Percentiles rank a stretch among this genome's conserved stretches.
These are phyloP conservation scores for Amaranthus tricolor DNA, from an alignment of 179 eudicot genomes.

Conservation along the genomic window DNA sequence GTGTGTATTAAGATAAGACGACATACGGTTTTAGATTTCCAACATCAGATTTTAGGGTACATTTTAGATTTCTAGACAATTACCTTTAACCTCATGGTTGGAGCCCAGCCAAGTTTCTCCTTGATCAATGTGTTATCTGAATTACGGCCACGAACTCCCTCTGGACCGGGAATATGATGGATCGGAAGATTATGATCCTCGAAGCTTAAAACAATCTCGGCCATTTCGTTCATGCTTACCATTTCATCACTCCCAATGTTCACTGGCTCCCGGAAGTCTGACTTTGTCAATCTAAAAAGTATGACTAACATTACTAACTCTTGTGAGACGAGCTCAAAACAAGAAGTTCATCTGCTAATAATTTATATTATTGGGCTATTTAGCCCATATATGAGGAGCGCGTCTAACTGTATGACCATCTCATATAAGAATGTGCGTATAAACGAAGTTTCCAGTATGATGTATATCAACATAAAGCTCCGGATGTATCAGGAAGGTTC, in stretches of 20 bases:
- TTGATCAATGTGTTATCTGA: slow-evolving; percentile 93
- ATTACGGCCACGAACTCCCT: slow-evolving; percentile 98
- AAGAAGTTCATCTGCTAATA: no score
- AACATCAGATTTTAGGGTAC: background rate
- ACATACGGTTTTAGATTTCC: background rate
- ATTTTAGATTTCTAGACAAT: background rate
- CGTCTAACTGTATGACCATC: no score
- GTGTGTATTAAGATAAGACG: background rate
- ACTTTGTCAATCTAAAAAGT: slow-evolving; percentile 69
- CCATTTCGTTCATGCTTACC: slow-evolving; percentile 99
- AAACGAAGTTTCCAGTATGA: no score
- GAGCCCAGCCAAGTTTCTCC: slow-evolving; percentile 96
- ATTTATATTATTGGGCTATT: no score
- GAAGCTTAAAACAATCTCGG: slow-evolving; percentile 85
- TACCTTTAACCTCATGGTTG: slow-evolving; percentile 78
- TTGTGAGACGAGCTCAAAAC: no score
- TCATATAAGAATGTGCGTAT: no score
- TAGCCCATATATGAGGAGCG: no score
- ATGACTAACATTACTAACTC: background rate
- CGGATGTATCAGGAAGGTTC: no score
- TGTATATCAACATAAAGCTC: no score
- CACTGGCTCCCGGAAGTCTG: slow-evolving; percentile 90
- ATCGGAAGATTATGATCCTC: slow-evolving; percentile 80
- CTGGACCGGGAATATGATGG: slow-evolving; percentile 97
- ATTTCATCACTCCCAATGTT: slow-evolving; percentile 97